These are phyloP conservation scores for Angophora floribunda DNA, from an alignment of 345 rosid species.

Conservation along the genomic window DNA sequence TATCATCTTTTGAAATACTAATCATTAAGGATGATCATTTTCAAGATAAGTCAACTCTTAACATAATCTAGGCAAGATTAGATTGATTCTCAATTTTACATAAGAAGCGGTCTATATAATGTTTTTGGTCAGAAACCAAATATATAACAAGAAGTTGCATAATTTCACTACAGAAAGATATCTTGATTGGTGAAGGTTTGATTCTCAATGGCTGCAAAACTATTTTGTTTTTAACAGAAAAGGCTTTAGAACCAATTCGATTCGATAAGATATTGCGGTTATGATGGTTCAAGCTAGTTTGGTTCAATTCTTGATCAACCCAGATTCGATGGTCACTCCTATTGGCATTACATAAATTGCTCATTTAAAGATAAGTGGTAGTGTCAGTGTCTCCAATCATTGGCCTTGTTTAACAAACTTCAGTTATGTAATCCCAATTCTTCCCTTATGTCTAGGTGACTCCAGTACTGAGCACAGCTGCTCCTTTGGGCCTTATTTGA, in stretches of 20 bases:
- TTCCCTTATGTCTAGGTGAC: background rate
- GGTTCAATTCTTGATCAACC: rapidly evolving
- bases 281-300: background rate
- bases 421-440: background rate
- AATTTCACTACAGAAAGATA: rapidly evolving
- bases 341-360: background rate
- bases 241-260: background rate
- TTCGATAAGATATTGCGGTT: rapidly evolving
- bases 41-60: background rate
- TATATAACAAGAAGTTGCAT: background rate
- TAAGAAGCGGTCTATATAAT: background rate
- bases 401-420: background rate
- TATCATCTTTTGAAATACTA: rapidly evolving
- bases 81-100: background rate
- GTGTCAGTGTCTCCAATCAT: background rate
- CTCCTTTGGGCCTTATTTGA: background rate
- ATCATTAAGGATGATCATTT: rapidly evolving
- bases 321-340: background rate
- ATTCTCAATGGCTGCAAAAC: background rate
- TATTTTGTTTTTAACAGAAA: background rate
- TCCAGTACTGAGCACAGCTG: background rate
- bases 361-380: background rate
- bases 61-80: background rate
- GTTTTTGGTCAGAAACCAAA: background rate
- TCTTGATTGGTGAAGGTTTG: background rate